phyloP scores from a whole-genome alignment of 1,284 basidiomycete genomes.

The Golubevia sp. region DNA sequence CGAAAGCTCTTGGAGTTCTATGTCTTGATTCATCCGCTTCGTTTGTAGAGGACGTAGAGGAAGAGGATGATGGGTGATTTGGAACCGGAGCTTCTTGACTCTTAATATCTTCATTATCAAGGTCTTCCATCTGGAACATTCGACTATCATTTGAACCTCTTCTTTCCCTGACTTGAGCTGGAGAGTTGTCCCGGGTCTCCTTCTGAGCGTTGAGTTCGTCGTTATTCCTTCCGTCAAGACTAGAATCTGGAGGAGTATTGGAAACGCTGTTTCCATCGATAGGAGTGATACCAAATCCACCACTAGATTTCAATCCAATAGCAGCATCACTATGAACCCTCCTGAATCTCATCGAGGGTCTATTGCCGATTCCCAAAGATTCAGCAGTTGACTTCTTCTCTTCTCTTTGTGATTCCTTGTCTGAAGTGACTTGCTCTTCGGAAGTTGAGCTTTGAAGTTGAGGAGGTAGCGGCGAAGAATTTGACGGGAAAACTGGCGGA shows the following conservation, averaged over 20 bases:
- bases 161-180: not conserved
- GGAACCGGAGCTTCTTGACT: not conserved
- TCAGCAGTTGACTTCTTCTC: too few relatives aligned
- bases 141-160: constrained; percentile 1
- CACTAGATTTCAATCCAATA: constrained; percentile 24
- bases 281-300: constrained; percentile 9
- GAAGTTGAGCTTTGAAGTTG: too few relatives aligned
- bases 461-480: not conserved
- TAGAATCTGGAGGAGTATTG: too few relatives aligned
- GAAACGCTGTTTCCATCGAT: not conserved
- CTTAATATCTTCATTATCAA: not conserved
- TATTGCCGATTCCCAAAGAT: too few relatives aligned
- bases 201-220: too few relatives aligned
- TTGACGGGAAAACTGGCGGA: not conserved
- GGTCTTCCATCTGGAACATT: constrained; percentile 12
- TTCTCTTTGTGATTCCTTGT: too few relatives aligned
- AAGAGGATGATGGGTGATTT: not conserved
- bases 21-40: not conserved
- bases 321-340: constrained; percentile 43
- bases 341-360: constrained; percentile 6
- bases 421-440: too few relatives aligned
- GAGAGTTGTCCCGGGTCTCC: not conserved
- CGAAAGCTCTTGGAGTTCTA: not conserved
- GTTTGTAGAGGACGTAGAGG: not conserved
- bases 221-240: too few relatives aligned